These are phyloP conservation scores for Linaria vulgaris DNA, from an alignment of 257 asterid genomes.

Conservation along the genomic window DNA sequence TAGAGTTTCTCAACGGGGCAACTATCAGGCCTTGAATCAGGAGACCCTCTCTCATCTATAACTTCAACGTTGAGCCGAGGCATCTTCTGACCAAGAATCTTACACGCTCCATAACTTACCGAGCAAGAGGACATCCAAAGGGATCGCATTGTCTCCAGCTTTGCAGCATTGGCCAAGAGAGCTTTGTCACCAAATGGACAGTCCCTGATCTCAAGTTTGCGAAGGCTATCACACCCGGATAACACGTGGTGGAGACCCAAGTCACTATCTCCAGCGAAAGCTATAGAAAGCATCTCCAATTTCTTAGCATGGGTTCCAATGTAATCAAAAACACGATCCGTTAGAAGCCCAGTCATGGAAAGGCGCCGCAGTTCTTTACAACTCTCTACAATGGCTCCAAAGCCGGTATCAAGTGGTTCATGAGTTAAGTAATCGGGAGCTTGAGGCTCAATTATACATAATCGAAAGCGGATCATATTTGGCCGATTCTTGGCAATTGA, in stretches of 20 bases:
- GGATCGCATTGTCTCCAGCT: slow-evolving; percentile 99
- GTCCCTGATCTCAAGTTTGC: slow-evolving; percentile 92
- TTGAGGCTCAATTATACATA: slow-evolving; percentile 81
- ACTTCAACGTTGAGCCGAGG: slow-evolving; percentile 88
- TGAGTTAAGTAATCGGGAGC: slow-evolving; percentile 74
- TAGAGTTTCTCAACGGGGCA: slow-evolving; percentile 80
- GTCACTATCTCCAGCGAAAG: slow-evolving; percentile 96
- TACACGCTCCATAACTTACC: slow-evolving; percentile 89
- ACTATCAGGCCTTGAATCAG: slow-evolving; percentile 66
- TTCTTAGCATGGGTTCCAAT: slow-evolving; percentile 87
- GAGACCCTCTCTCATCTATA: slow-evolving; percentile 86
- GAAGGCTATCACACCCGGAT: slow-evolving; percentile 85
- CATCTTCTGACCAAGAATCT: slow-evolving; percentile 78
- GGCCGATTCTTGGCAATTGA: slow-evolving; percentile 78
- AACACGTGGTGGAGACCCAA: slow-evolving; percentile 81
- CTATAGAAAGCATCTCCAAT: slow-evolving; percentile 92
- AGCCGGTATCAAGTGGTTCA: slow-evolving; percentile 81
- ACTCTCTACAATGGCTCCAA: slow-evolving; percentile 85
- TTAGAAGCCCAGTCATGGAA: slow-evolving; percentile 82
- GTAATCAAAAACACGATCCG: slow-evolving; percentile 70
- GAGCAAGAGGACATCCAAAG: slow-evolving; percentile 99
- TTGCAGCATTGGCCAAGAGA: slow-evolving; percentile 86
- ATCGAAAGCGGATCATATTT: slow-evolving; percentile 67
- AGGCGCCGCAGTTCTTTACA: slow-evolving; percentile 85
- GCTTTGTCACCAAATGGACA: slow-evolving; percentile 98